phyloP scores from a whole-genome alignment of 306 rosid species.

The Arachis stenosperma region DNA sequence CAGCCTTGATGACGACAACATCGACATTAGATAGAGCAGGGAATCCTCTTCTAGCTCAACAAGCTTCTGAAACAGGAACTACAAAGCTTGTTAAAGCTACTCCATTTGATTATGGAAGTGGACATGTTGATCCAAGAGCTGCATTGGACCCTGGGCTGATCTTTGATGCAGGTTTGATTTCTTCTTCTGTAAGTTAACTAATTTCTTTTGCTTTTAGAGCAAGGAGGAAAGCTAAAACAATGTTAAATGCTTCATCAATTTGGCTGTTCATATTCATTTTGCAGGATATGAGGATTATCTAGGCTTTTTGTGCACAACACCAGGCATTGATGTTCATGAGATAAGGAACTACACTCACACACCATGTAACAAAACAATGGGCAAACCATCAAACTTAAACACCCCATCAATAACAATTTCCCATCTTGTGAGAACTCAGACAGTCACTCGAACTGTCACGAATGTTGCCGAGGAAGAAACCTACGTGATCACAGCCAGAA shows the following conservation, averaged over 20 bases:
- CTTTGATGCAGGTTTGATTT: constrained; percentile 80
- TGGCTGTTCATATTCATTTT: constrained; percentile 23
- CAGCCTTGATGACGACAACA: constrained; percentile 97
- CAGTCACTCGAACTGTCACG: constrained; percentile 75
- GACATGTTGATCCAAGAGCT: constrained; percentile 95
- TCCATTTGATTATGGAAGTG: constrained; percentile 97
- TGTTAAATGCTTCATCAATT: constrained; percentile 16
- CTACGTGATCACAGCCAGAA: constrained; percentile 74
- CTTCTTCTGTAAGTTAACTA: constrained; percentile 17
- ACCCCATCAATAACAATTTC: constrained; percentile 84
- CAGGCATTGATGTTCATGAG: constrained; percentile 75
- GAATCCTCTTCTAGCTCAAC: constrained; percentile 89
- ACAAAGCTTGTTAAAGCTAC: constrained; percentile 75
- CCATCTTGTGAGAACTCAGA: constrained; percentile 77
- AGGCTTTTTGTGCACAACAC: constrained; percentile 95
- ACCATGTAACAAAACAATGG: constrained; percentile 79
- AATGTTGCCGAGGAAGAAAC: constrained; percentile 94
- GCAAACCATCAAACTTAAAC: constrained; percentile 83
- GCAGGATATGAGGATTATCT: constrained; percentile 87
- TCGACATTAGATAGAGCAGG: constrained; percentile 88
- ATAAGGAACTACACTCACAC: constrained; percentile 69
- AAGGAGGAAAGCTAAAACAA: not conserved
- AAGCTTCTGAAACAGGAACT: constrained; percentile 82
- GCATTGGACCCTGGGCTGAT: constrained; percentile 98
- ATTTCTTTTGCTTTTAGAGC: constrained; percentile 6